Conservation (phyloP, 176 grass and related monocot genomes). For the Zoysia japonica region DNA sequence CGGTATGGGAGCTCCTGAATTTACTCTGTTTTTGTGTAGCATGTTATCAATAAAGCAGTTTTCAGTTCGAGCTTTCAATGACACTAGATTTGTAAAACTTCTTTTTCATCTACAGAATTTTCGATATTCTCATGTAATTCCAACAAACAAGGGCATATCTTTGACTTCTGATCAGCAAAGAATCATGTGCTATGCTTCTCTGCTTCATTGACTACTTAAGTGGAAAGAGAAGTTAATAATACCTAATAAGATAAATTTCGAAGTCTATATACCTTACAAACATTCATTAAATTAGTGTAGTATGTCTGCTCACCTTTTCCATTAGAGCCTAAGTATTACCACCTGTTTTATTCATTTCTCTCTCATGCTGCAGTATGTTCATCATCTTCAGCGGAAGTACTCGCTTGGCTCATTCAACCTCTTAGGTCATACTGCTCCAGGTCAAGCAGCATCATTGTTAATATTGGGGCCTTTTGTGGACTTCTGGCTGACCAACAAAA, state of each 20-base stretch:
- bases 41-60: background rate
- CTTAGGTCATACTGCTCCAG: constrained; percentile 1
- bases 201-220: background rate
- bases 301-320: background rate
- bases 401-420: constrained; percentile 9
- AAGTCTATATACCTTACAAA: background rate
- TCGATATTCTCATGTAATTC: background rate
- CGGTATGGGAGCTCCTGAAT: background rate
- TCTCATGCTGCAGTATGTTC: background rate
- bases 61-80: background rate
- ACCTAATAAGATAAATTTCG: background rate
- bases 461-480: constrained; percentile 1
- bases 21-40: background rate
- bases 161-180: background rate
- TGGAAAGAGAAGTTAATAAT: background rate
- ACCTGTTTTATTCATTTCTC: background rate
- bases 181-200: background rate
- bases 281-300: background rate
- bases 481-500: background rate
- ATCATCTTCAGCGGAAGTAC: constrained; percentile 9
- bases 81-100: background rate
- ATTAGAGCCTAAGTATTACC: background rate
- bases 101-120: background rate
- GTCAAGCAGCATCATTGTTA: background rate
- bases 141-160: background rate